phyloP scores from a whole-genome alignment of 148 eudicot genomes.

The Cornus florida region DNA sequence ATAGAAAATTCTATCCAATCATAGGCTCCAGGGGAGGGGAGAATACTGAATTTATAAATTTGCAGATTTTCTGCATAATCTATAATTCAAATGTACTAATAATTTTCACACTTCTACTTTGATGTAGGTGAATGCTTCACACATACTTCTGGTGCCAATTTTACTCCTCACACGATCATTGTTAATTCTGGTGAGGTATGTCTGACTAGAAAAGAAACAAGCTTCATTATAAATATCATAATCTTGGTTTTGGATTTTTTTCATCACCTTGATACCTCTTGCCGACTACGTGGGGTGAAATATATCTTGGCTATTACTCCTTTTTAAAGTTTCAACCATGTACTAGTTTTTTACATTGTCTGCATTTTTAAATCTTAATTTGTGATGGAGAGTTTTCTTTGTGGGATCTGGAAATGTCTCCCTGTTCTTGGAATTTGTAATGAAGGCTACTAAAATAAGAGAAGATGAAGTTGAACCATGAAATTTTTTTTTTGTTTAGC shows the following conservation, averaged over 20 bases:
- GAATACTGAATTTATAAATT: too few relatives aligned
- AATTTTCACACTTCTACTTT: neutral
- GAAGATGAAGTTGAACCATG: too few relatives aligned
- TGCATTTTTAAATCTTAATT: too few relatives aligned
- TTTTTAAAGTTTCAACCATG: neutral
- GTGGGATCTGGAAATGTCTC: too few relatives aligned
- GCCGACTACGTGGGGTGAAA: neutral
- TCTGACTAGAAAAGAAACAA: neutral
- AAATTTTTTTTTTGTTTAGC: too few relatives aligned
- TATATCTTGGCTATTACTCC: neutral
- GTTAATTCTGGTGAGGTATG: constrained; percentile 77
- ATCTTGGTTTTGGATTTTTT: neutral
- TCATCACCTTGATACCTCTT: neutral
- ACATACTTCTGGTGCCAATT: constrained; percentile 58
- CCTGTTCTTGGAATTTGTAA: neutral
- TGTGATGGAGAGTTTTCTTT: neutral
- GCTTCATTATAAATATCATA: neutral
- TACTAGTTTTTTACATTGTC: neutral
- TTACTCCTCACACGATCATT: constrained; percentile 66
- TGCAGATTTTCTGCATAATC: neutral
- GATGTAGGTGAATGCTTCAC: constrained; percentile 51
- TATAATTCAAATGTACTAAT: neutral
- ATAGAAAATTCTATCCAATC: too few relatives aligned
- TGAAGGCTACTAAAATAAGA: neutral
- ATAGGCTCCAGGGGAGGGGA: too few relatives aligned